phyloP scores from a whole-genome alignment of 2,329 filamentous ascomycete species.

The Arachnomyces sp. region DNA sequence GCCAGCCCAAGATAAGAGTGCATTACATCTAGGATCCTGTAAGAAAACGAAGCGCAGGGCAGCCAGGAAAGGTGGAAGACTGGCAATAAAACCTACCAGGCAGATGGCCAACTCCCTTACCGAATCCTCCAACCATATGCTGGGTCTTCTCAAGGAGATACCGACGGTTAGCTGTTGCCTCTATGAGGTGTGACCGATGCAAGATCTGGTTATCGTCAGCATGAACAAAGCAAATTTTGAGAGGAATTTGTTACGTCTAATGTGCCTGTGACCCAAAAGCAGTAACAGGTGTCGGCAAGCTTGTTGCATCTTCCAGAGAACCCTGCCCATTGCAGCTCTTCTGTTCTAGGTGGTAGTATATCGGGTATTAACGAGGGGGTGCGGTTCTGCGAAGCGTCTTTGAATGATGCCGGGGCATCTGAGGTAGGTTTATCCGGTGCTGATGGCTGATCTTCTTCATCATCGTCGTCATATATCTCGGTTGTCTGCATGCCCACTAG shows the following conservation, averaged over 20 bases:
- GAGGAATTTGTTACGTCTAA: constrained; percentile 32
- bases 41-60: constrained; percentile 33
- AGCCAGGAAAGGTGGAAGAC: constrained; percentile 2
- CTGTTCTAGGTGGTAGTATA: constrained; percentile 16
- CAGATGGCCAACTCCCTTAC: constrained; percentile 58
- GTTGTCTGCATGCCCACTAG: constrained; percentile 57
- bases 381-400: too few species aligned
- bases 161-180: constrained; percentile 53
- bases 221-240: constrained; percentile 15
- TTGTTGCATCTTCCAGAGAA: constrained; percentile 92
- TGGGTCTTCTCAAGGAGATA: constrained; percentile 83
- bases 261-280: constrained; percentile 78
- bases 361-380: constrained; percentile 17
- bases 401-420: background rate
- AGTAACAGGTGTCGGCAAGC: constrained; percentile 87
- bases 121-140: constrained; percentile 74
- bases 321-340: constrained; percentile 51
- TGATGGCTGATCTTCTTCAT: constrained; percentile 29
- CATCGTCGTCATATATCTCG: constrained; percentile 43
- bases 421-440: constrained; percentile 6
- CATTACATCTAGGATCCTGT: constrained; percentile 54
- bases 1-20: constrained; percentile 85
- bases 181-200: constrained; percentile 49
- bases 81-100: constrained; percentile 49
- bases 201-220: constrained; percentile 44